A percentile compares a stretch with the other conserved stretches of the same genome.
These are phyloP conservation scores for Coniochaeta hoffmannii DNA, from an alignment of 2,329 filamentous ascomycete species.

Conservation along the genomic window DNA sequence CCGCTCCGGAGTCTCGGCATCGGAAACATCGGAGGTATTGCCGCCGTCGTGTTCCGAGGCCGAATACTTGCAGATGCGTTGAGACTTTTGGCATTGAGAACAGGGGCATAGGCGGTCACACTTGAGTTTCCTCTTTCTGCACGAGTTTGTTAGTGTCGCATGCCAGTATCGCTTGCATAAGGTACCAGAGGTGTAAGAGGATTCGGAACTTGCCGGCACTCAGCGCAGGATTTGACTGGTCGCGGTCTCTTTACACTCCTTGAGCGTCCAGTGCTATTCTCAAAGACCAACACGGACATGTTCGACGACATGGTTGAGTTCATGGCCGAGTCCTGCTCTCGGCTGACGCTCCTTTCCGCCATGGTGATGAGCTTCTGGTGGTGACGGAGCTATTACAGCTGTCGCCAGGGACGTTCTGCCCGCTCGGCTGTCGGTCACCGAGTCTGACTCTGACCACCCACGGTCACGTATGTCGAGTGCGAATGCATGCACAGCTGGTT, in stretches of 20 bases:
- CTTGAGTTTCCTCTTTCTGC: constrained; percentile 42
- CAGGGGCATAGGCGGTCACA: constrained; percentile 51
- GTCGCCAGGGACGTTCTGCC: too few species aligned
- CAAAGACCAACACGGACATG: constrained; percentile 6
- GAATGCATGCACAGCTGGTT: neutral
- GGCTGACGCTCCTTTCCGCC: neutral
- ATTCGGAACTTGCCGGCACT: constrained; percentile 37
- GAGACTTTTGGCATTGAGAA: constrained; percentile 51
- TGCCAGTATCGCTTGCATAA: neutral
- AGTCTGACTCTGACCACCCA: neutral
- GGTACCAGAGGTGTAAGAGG: neutral
- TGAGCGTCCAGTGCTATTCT: neutral
- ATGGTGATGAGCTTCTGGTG: neutral
- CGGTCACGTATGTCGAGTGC: neutral
- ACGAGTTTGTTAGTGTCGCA: neutral
- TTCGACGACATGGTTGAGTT: neutral
- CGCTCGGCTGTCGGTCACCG: neutral
- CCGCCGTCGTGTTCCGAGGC: constrained; percentile 37
- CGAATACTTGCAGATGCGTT: constrained; percentile 42
- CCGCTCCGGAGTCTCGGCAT: constrained; percentile 26
- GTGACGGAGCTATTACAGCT: neutral
- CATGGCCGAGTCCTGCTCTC: neutral
- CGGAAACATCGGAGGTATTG: constrained; percentile 31
- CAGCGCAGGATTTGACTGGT: constrained; percentile 49
- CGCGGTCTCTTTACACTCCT: constrained; percentile 43